These are phyloP conservation scores for Boletus subparvulus DNA, from an alignment of 768 basidiomycete genomes.

Conservation along the genomic window DNA sequence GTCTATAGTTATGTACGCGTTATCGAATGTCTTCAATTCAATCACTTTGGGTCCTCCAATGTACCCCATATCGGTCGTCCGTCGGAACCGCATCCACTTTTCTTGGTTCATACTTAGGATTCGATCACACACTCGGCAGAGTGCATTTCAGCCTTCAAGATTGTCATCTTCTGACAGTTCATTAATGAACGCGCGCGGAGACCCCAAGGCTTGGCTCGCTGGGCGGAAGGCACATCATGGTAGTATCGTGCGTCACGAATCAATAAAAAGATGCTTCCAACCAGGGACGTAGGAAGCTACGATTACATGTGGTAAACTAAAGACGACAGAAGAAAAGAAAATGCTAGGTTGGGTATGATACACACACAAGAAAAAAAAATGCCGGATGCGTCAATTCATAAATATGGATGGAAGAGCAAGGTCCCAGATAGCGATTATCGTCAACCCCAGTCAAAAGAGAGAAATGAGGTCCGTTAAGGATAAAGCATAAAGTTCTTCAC, in stretches of 20 bases:
- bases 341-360: constrained; percentile 15
- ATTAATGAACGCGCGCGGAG: constrained; percentile 7
- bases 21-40: not conserved
- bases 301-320: not conserved
- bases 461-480: constrained; percentile 4
- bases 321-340: not conserved
- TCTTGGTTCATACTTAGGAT: not conserved
- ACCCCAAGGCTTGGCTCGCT: not conserved
- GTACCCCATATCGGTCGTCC: not conserved
- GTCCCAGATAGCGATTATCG: constrained; percentile 1
- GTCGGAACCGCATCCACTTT: not conserved
- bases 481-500: constrained; percentile 8
- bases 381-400: constrained; percentile 19
- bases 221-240: too few species aligned
- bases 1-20: not conserved
- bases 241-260: not conserved
- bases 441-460: not conserved
- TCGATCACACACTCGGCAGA: not conserved
- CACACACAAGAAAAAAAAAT: constrained; percentile 9
- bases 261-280: not conserved
- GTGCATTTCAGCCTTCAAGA: not conserved
- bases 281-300: not conserved
- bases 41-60: too few species aligned
- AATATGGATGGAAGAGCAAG: constrained; percentile 14
- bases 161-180: not conserved